Percentiles rank a stretch among this genome's conserved stretches.
phyloP scores from a whole-genome alignment of 352 stramenopile species.

The Pythium coloratum region DNA sequence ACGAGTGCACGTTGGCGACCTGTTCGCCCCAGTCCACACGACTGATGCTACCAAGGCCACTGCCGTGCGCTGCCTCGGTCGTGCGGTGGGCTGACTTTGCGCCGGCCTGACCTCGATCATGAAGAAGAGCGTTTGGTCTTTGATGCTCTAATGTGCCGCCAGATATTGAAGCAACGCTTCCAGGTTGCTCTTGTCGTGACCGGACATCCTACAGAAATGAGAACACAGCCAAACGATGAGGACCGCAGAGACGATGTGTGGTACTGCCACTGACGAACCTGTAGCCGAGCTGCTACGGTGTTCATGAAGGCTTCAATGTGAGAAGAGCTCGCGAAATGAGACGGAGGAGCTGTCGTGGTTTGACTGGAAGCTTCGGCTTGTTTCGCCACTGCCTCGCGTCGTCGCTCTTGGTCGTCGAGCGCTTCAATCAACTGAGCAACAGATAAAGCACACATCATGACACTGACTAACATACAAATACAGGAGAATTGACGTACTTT shows the following conservation, averaged over 20 bases:
- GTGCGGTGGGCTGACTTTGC: slow-evolving; percentile 37
- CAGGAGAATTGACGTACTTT: slow-evolving; percentile 29
- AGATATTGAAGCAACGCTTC: background rate
- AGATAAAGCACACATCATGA: no score
- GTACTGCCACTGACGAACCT: slow-evolving; percentile 6
- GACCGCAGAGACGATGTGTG: background rate
- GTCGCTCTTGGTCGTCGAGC: background rate
- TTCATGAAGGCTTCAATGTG: slow-evolving; percentile 42
- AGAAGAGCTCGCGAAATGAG: background rate
- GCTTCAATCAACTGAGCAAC: background rate
- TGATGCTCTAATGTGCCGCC: background rate
- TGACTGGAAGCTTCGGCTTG: background rate
- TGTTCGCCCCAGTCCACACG: slow-evolving; percentile 38
- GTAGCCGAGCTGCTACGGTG: slow-evolving; percentile 39
- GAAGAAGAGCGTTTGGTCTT: background rate
- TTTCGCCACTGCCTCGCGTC: background rate
- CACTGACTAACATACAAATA: background rate
- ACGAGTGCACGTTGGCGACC: slow-evolving; percentile 66
- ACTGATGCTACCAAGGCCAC: slow-evolving; percentile 46
- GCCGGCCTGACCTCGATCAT: no score
- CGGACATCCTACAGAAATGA: background rate
- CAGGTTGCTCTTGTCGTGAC: background rate
- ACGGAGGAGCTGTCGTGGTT: background rate
- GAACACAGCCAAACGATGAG: background rate
- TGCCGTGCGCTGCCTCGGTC: slow-evolving; percentile 44